These are phyloP conservation scores for Ustilago shanxiensis DNA, from an alignment of 1,284 basidiomycete species.

Conservation along the genomic window DNA sequence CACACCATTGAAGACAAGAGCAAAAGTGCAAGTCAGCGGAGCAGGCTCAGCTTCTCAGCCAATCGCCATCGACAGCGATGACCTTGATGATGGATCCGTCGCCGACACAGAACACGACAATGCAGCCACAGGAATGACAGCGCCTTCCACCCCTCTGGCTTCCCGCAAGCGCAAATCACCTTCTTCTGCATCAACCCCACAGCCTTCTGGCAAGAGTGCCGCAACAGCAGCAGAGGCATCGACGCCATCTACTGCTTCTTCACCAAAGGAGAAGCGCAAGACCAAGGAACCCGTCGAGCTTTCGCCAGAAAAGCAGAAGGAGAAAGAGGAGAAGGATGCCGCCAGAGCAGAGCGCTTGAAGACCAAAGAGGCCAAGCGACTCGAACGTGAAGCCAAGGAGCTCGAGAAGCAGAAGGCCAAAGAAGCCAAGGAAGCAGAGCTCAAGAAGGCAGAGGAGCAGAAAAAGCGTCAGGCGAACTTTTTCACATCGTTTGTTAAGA, in stretches of 20 bases:
- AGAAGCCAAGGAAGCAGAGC: conserved; percentile 60
- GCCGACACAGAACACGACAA: conserved; percentile 31
- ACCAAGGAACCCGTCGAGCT: conserved; percentile 41
- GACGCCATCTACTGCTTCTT: conserved; percentile 27
- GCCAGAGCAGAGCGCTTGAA: conserved; percentile 68
- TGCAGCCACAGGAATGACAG: neutral
- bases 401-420: conserved; percentile 68
- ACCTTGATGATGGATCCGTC: conserved; percentile 33
- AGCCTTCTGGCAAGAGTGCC: conserved; percentile 24
- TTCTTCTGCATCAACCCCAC: conserved; percentile 34
- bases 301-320: conserved; percentile 54
- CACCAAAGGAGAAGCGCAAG: conserved; percentile 54
- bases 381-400: conserved; percentile 49
- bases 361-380: conserved; percentile 50
- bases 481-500: conserved; percentile 64
- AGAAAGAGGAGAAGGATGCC: conserved; percentile 72
- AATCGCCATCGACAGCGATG: conserved; percentile 40
- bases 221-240: conserved; percentile 22
- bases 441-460: conserved; percentile 73
- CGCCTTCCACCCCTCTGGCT: conserved; percentile 29
- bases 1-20: conserved; percentile 11
- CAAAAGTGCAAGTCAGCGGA: neutral
- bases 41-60: conserved; percentile 25
- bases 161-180: conserved; percentile 35
- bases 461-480: conserved; percentile 58